Percentiles rank a stretch among this genome's conserved stretches.
These are phyloP conservation scores for Cercis canadensis DNA, from an alignment of 306 rosid genomes.

Conservation along the genomic window DNA sequence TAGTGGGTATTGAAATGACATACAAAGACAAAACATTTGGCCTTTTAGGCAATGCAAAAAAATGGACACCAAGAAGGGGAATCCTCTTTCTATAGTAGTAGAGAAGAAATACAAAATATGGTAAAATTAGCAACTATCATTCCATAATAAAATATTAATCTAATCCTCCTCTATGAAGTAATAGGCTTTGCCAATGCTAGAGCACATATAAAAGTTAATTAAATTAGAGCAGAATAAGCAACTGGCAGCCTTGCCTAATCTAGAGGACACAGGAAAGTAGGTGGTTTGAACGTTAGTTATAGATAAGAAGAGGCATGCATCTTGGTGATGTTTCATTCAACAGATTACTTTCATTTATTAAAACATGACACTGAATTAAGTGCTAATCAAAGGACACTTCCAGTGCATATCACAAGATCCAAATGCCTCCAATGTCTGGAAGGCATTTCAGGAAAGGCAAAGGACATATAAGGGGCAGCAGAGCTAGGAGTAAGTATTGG, in stretches of 20 bases:
- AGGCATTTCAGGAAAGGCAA: not conserved
- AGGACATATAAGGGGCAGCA: too few relatives aligned
- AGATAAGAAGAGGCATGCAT: constrained; percentile 10
- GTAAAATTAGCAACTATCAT: not conserved
- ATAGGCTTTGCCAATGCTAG: not conserved
- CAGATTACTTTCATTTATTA: constrained; percentile 2
- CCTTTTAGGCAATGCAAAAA: too few relatives aligned
- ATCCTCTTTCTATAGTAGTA: too few relatives aligned
- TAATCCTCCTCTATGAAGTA: not conserved
- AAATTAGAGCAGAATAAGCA: not conserved
- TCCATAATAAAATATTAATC: constrained; percentile 7
- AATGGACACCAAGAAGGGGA: too few relatives aligned
- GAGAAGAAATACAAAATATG: not conserved
- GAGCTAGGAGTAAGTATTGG: not conserved
- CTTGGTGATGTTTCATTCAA: constrained; percentile 1
- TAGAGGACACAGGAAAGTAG: not conserved
- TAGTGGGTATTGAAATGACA: too few relatives aligned
- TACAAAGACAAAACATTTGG: too few relatives aligned
- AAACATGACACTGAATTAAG: constrained; percentile 4
- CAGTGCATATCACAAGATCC: constrained; percentile 14
- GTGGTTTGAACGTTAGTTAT: not conserved
- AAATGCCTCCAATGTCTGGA: constrained; percentile 7
- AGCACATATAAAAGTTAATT: not conserved
- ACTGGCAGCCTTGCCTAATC: not conserved
- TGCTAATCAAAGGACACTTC: constrained; percentile 1